phyloP scores from a whole-genome alignment of 768 basidiomycete genomes.

The Myochromella boudieri region DNA sequence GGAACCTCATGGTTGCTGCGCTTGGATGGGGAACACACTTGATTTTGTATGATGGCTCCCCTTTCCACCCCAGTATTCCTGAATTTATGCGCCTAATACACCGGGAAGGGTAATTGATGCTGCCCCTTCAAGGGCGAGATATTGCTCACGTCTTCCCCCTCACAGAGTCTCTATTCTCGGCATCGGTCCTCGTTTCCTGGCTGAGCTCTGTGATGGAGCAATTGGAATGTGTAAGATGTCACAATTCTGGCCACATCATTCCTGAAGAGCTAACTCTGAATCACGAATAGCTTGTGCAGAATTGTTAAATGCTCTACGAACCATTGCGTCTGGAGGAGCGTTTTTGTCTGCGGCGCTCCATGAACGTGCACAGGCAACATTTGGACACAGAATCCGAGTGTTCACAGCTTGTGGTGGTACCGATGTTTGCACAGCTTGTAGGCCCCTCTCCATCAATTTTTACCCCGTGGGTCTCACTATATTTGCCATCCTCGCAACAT shows the following conservation, averaged over 20 bases:
- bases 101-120: slow-evolving; percentile 53
- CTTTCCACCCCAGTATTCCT: slow-evolving; percentile 57
- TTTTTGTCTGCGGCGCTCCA: slow-evolving; percentile 67
- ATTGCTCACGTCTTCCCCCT: background rate
- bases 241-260: slow-evolving; percentile 21
- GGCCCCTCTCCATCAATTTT: too few relatives aligned
- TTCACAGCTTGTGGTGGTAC: slow-evolving; percentile 69
- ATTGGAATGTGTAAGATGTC: slow-evolving; percentile 52
- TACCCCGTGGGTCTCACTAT: too few relatives aligned
- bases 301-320: slow-evolving; percentile 54
- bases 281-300: slow-evolving; percentile 43
- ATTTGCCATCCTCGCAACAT: background rate
- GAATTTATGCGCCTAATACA: slow-evolving; percentile 57
- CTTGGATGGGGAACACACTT: slow-evolving; percentile 53
- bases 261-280: background rate
- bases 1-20: slow-evolving; percentile 59
- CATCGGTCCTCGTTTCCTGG: slow-evolving; percentile 65
- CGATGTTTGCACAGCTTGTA: slow-evolving; percentile 66
- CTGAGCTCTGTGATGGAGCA: slow-evolving; percentile 56
- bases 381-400: slow-evolving; percentile 47
- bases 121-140: too few relatives aligned
- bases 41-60: slow-evolving; percentile 67
- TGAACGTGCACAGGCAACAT: slow-evolving; percentile 62
- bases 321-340: slow-evolving; percentile 56
- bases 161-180: slow-evolving; percentile 36